Percentiles rank a stretch among this genome's conserved stretches.
Conservation (phyloP, 2,329 filamentous ascomycete species). For the Xylaria sp. region DNA sequence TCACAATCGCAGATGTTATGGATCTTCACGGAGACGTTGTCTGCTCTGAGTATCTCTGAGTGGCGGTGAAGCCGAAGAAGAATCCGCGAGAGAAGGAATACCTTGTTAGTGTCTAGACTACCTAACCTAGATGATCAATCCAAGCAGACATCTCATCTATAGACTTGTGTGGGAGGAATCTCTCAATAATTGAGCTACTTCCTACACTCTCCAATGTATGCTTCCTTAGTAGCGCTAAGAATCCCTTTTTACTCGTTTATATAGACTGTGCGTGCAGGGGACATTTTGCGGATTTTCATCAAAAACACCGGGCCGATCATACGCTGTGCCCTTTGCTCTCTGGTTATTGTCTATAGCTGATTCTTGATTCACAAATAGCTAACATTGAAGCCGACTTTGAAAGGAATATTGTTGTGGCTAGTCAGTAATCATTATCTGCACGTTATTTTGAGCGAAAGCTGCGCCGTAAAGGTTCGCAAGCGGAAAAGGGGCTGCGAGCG, state of each 20-base stretch:
- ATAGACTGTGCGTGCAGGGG: not conserved
- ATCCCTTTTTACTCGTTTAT: not conserved
- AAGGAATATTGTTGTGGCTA: too few relatives aligned
- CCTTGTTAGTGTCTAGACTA: not conserved
- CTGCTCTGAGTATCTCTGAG: conserved; percentile 24
- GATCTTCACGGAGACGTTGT: conserved; percentile 19
- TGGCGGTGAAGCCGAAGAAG: not conserved
- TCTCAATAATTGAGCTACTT: not conserved
- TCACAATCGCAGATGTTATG: conserved; percentile 30
- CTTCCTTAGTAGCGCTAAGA: not conserved
- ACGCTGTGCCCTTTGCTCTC: too few relatives aligned
- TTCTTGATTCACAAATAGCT: too few relatives aligned
- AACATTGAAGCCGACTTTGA: too few relatives aligned
- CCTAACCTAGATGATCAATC: not conserved
- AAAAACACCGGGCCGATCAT: too few relatives aligned
- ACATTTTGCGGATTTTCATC: too few relatives aligned
- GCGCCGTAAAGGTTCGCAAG: too few relatives aligned
- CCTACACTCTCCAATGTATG: not conserved
- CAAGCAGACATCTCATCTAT: not conserved
- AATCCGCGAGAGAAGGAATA: not conserved
- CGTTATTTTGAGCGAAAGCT: too few relatives aligned
- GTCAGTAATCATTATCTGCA: too few relatives aligned
- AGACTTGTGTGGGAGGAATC: not conserved
- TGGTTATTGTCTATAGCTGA: too few relatives aligned
- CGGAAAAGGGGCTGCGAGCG: too few relatives aligned